Percentiles rank a stretch among this genome's conserved stretches.
phyloP scores from a whole-genome alignment of 352 stramenopile genomes.

The Globisporangium sylvaticum region DNA sequence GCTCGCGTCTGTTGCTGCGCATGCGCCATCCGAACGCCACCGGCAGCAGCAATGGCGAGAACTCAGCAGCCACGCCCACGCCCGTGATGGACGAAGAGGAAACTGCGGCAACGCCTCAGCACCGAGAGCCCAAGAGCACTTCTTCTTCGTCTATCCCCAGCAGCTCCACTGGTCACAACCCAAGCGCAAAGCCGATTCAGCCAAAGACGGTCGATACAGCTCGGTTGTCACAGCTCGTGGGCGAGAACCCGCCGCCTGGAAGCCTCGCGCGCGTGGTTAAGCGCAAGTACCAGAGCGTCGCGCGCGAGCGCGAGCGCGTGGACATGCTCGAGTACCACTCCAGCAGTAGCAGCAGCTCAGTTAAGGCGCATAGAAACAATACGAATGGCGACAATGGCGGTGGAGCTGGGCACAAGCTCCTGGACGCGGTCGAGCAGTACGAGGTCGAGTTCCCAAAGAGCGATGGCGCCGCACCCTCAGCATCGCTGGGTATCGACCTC shows the following conservation, averaged over 20 bases:
- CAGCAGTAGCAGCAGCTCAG: background rate
- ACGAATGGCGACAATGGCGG: background rate
- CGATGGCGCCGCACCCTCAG: background rate
- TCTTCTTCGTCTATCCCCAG: background rate
- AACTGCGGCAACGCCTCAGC: background rate
- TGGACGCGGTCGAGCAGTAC: constrained; percentile 42
- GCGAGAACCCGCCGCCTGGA: constrained; percentile 32
- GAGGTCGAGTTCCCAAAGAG: constrained; percentile 48
- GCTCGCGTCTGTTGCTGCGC: background rate
- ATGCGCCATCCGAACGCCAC: background rate
- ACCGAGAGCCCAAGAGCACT: background rate
- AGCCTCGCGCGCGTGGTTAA: constrained; percentile 34
- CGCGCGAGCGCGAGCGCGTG: constrained; percentile 24
- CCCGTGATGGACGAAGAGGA: background rate
- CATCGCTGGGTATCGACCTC: constrained; percentile 42
- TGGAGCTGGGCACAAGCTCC: constrained; percentile 21
- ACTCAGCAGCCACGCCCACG: background rate
- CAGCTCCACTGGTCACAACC: background rate
- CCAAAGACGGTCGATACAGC: background rate
- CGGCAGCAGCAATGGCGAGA: background rate
- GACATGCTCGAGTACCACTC: constrained; percentile 5
- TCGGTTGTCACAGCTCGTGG: constrained; percentile 26
- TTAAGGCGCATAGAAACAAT: background rate
- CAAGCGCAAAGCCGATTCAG: background rate
- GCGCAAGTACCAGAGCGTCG: constrained; percentile 39